Percentiles rank a stretch among this genome's conserved stretches.
phyloP scores from a whole-genome alignment of 495 filamentous ascomycete genomes.

The Penicillium flavigenum region DNA sequence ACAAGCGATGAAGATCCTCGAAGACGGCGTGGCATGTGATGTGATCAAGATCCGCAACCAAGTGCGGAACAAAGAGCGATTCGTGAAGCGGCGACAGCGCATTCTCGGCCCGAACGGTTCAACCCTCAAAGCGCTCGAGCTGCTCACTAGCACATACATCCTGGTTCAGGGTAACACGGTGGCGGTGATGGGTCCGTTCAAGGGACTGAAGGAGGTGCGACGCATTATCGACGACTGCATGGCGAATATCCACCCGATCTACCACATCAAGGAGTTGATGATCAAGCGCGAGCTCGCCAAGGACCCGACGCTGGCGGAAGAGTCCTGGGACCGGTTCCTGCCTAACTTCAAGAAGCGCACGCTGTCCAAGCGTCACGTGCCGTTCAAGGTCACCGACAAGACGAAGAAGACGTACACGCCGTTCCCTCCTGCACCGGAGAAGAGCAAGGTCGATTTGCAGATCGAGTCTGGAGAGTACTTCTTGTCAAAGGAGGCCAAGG shows the following conservation, averaged over 20 bases:
- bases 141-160: conserved; percentile 92
- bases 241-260: conserved; percentile 90
- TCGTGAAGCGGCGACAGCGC: conserved; percentile 91
- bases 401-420: conserved; percentile 90
- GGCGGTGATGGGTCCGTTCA: conserved; percentile 83
- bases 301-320: conserved; percentile 79
- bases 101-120: conserved; percentile 82
- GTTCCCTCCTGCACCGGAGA: conserved; percentile 71
- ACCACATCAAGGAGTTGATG: conserved; percentile 98
- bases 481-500: conserved; percentile 85
- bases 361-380: conserved; percentile 77
- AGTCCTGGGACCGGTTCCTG: conserved; percentile 95
- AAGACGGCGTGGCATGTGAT: conserved; percentile 86
- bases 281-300: conserved; percentile 98
- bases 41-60: conserved; percentile 91
- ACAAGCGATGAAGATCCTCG: conserved; percentile 83
- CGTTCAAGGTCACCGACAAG: conserved; percentile 89
- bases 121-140: conserved; percentile 90
- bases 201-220: conserved; percentile 90
- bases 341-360: conserved; percentile 98
- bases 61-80: conserved; percentile 92
- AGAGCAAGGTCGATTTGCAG: conserved; percentile 97
- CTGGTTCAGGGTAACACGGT: conserved; percentile 98
- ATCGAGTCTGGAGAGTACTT: conserved; percentile 99
- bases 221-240: conserved; percentile 93